These are phyloP conservation scores for Aureobasidium sp. DNA, from an alignment of 2,329 filamentous ascomycete genomes.

Conservation along the genomic window DNA sequence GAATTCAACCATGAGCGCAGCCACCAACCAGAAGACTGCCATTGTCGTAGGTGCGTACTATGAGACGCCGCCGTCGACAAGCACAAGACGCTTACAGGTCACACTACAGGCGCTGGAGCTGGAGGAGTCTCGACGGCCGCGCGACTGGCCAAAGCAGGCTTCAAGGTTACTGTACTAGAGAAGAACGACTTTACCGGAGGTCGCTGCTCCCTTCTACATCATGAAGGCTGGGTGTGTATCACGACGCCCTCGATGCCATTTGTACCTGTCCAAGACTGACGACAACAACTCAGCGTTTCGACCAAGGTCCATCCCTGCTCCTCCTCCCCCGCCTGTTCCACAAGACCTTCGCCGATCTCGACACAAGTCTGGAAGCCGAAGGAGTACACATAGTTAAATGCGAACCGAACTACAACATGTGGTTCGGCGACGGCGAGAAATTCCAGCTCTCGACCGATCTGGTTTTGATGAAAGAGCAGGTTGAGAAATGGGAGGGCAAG, in stretches of 20 bases:
- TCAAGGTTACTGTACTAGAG: constrained; percentile 67
- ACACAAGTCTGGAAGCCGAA: constrained; percentile 55
- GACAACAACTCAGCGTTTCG: constrained; percentile 47
- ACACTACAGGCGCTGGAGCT: constrained; percentile 52
- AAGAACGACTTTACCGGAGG: constrained; percentile 68
- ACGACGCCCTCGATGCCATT: neutral
- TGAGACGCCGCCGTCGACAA: neutral
- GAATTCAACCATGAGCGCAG: neutral
- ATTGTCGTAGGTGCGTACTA: constrained; percentile 44
- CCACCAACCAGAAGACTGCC: constrained; percentile 34
- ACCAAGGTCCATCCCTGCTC: constrained; percentile 67
- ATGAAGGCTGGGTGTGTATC: constrained; percentile 40
- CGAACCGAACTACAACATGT: constrained; percentile 67
- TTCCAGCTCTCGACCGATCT: constrained; percentile 61
- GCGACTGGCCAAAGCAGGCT: constrained; percentile 61
- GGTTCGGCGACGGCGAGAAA: constrained; percentile 58
- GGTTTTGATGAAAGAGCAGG: constrained; percentile 59
- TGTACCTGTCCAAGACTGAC: neutral
- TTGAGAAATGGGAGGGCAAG: constrained; percentile 65
- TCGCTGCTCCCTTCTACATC: constrained; percentile 57
- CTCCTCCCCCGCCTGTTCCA: constrained; percentile 63
- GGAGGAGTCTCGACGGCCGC: constrained; percentile 66
- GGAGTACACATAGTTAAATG: constrained; percentile 63
- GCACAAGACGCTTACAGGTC: constrained; percentile 8
- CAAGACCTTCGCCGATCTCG: constrained; percentile 61